Percentiles rank a stretch among this genome's conserved stretches.
phyloP scores from a whole-genome alignment of 1,139 yeast genomes.

The Lodderomyces jiufengensis region DNA sequence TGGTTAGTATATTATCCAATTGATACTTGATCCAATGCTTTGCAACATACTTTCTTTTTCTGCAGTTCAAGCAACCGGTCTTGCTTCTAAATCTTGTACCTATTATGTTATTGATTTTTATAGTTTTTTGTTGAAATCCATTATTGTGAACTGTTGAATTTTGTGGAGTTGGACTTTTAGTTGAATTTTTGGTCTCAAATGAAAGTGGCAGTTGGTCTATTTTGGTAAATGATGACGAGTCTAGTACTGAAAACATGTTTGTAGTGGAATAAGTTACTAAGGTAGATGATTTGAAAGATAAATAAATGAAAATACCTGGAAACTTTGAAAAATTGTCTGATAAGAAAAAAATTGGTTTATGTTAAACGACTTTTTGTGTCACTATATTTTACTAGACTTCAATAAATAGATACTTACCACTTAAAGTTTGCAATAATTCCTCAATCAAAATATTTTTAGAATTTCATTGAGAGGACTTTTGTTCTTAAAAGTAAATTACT shows the following conservation, averaged over 20 bases:
- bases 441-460: too few relatives aligned
- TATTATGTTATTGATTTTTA: slow-evolving; percentile 13
- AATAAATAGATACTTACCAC: too few relatives aligned
- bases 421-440: too few relatives aligned
- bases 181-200: not conserved
- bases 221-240: slow-evolving; percentile 5
- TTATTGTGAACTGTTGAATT: not conserved
- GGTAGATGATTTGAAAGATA: too few relatives aligned
- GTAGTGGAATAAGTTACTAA: too few relatives aligned
- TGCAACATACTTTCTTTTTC: slow-evolving; percentile 13
- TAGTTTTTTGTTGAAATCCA: slow-evolving; percentile 8
- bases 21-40: not conserved
- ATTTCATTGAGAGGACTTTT: too few relatives aligned
- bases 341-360: too few relatives aligned
- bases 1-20: not conserved
- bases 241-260: slow-evolving; percentile 9
- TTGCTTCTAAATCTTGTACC: slow-evolving; percentile 13
- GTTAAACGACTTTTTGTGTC: too few relatives aligned
- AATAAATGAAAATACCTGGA: too few relatives aligned
- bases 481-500: too few relatives aligned
- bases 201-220: slow-evolving; percentile 1
- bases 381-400: too few relatives aligned
- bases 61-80: slow-evolving; percentile 14
- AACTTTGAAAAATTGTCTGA: too few relatives aligned
- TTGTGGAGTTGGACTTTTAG: not conserved